Base-by-base conservation (phyloP, 768 basidiomycete species). In the Glaciozyma martinii region DNA sequence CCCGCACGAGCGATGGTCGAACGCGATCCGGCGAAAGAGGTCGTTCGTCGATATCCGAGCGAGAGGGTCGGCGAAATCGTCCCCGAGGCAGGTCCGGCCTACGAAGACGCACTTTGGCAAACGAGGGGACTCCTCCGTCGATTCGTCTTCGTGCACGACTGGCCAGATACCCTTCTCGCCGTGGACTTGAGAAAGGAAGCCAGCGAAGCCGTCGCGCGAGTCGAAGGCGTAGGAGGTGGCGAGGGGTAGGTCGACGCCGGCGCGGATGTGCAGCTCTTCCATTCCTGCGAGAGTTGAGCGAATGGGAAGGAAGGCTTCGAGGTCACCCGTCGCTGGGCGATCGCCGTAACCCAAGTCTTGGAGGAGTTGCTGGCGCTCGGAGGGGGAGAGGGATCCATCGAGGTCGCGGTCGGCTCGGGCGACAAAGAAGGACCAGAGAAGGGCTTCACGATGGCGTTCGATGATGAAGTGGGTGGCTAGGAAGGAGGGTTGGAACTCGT, bases 171-270 rank as follows among this genome's bases (percentile, higher is more conserved):
- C 37, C 15, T 40, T 40, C 37, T 42, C 37, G 25, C n/a, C 43
- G 56, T 27, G 27, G 33, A n/a, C 33, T 5, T 10, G 33, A 16
- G 23, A 23, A 9, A 18, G 23, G 42, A 30, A 29, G 13, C 76
- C 76, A n/a, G 76, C 76, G 65, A 74, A 77, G 0, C 78, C 78
- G 63, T 78, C 77, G 21, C 65, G 56, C 40, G 77, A 75, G 16
- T 74, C 43, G 56, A 63, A 70, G 3, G 44, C 44, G n/a, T 62
- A 13, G 13, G 21, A 18, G 3, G 67, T 67, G 5, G 62, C 55
- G 15, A 61, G 47, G 0, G 68, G 63, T 7, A 1, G 13, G 6
- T 15, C 1, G 3, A 62, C 61, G 68, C 68, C 60, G 63, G 66
- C 33, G 5, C 12, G 46, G 2, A 27, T 27, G 37, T 56, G 42